Percentiles rank a stretch among this genome's conserved stretches.
phyloP scores from a whole-genome alignment of 1,139 yeast species.

The Suhomyces panamericanus region DNA sequence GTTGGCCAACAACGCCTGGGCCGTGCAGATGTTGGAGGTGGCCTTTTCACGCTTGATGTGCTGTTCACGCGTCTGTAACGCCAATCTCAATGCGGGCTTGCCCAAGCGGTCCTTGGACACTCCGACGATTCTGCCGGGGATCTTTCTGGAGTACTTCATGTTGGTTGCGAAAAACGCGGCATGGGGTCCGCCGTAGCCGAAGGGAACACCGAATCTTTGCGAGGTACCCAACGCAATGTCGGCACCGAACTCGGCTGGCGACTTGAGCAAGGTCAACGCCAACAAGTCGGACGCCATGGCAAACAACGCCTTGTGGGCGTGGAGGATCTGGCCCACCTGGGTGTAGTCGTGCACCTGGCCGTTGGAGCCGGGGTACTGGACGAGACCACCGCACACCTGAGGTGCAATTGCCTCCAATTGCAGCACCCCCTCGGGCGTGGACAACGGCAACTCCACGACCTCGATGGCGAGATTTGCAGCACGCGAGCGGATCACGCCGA shows the following conservation, averaged over 20 bases:
- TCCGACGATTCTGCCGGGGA: constrained; percentile 96
- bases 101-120: constrained; percentile 90
- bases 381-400: constrained; percentile 74
- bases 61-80: constrained; percentile 96
- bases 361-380: constrained; percentile 89
- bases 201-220: constrained; percentile 96
- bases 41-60: constrained; percentile 97
- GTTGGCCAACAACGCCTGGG: constrained; percentile 94
- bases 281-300: constrained; percentile 88
- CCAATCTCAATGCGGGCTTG: constrained; percentile 82
- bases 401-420: constrained; percentile 35
- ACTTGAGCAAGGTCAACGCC: constrained; percentile 80
- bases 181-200: constrained; percentile 98
- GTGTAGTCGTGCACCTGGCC: constrained; percentile 65
- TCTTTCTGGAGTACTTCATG: constrained; percentile 77
- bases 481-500: constrained; percentile 74
- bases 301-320: constrained; percentile 69
- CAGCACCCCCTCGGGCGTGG: constrained; percentile 47
- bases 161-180: constrained; percentile 95
- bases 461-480: constrained; percentile 75
- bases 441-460: constrained; percentile 58
- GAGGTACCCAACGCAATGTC: constrained; percentile 92
- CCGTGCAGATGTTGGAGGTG: constrained; percentile 95
- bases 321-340: constrained; percentile 63
- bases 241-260: constrained; percentile 86